These are phyloP conservation scores for Lentinula aciculospora DNA, from an alignment of 768 basidiomycete species.

Conservation along the genomic window DNA sequence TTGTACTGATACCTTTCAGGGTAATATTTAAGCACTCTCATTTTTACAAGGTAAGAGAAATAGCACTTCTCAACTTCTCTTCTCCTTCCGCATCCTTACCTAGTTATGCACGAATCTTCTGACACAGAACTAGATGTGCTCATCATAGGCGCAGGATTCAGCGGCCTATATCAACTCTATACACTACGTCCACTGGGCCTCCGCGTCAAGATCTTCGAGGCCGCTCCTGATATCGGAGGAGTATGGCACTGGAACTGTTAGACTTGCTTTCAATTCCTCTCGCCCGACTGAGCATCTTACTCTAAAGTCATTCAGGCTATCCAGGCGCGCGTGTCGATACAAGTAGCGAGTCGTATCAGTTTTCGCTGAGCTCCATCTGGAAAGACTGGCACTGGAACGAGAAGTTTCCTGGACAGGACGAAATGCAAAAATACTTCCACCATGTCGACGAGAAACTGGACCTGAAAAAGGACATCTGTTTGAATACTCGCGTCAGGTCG, in stretches of 20 bases:
- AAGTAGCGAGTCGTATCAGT: constrained; percentile 10
- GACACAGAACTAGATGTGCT: constrained; percentile 5
- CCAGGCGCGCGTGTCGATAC: constrained; percentile 14
- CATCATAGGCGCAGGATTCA: constrained; percentile 1
- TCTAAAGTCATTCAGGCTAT: background rate
- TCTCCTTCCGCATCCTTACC: background rate
- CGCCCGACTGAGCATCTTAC: background rate
- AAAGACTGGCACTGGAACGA: constrained; percentile 9
- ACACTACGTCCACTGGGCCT: constrained; percentile 10
- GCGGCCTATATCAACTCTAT: constrained; percentile 3
- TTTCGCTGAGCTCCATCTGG: constrained; percentile 9
- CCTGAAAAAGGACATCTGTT: constrained; percentile 8
- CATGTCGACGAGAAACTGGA: constrained; percentile 12
- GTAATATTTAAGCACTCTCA: background rate
- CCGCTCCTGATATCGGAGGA: constrained; percentile 11
- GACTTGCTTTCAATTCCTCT: background rate
- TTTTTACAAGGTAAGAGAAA: background rate
- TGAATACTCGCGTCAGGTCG: constrained; percentile 10
- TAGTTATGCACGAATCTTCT: background rate
- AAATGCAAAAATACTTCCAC: constrained; percentile 11
- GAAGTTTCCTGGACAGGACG: constrained; percentile 8
- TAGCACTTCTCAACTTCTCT: background rate
- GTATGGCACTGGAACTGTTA: constrained; percentile 13
- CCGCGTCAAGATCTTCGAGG: constrained; percentile 12
- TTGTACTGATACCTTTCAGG: no score